Base-by-base conservation (phyloP, 129 eudicot genomes). In the Flaveria brownii region DNA sequence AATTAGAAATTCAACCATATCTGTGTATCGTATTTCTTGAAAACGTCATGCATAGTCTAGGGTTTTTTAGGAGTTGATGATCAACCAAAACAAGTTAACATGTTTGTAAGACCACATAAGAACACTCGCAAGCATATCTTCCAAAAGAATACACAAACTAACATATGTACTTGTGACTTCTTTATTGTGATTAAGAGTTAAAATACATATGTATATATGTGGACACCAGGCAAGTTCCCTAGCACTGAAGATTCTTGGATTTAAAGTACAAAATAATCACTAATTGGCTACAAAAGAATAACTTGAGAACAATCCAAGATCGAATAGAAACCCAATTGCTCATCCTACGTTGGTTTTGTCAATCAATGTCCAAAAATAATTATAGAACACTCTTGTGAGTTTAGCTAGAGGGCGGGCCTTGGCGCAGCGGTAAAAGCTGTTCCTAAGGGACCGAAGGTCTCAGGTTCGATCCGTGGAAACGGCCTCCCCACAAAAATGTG, bases 21-120 rank as follows among this genome's bases (percentile, higher is more conserved):
- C 43, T 23, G 12, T 41, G 69, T 17, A 61, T 28, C 50, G 16
- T 26, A 62, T n/a, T 75, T 75, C 36, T 46, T 18, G 33, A 46
- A n/a, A 30, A 42, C n/a, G 60, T 74, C 46, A 74, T 73, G 78
- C 45, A 59, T 74, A 59, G 10, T 72, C 6, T 17, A 18, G 33
- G 45, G 65, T 9, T 33, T 72, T 54, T 55, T 18, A 33, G 77
- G 51, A 72, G n/a, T 16, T 1, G 26, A 72, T 36, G 77, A 55
- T 52, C 59, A 52, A 52, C 59, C 18, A 33, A 54, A 42, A 59
- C 26, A 56, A 72, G 28, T n/a, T 9, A 26, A n/a, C 71, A 41
- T 36, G 26, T 43, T 68, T n/a, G 59, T 25, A 45, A 18, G 59
- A 47, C 59, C 59, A n/a, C 23, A 8, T 0, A 52, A 52, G 59